Evolutionary conservation across 805 yeast species (phyloP), one percentile per base, ranked within the genome.

Genomic region (Metschnikowia picachoensis): DNA sequence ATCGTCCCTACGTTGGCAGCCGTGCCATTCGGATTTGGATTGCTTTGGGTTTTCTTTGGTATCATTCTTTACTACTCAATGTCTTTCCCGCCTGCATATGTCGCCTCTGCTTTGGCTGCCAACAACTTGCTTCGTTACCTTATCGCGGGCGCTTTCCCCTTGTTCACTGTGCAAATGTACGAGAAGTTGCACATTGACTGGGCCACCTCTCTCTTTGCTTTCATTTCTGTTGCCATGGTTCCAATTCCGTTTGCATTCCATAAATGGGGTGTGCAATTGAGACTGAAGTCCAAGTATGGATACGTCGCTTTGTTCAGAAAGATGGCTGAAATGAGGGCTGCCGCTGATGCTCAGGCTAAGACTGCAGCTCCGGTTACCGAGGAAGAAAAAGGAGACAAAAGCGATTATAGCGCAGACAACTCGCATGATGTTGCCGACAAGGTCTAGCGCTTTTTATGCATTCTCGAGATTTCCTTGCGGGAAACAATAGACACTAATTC

Each of bases 51-150:
- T 43, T 87, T 87, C 71, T 83, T 86, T 65, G 70, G 87, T 16
- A 78, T 81, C 39, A 72, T 86, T 59, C 76, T 80, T 39, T 87
- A 86, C 62, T 83, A 86, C 64, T 70, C 86, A 31, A 73, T 81
- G 74, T 64, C 85, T 4, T 87, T 81, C 63, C 92, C 94, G 27
- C 89, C 92, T 39, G 65, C 81, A 30, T 76, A 77, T 30, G 85
- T 88, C 17, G 96, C 96, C 0, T 83, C 92, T n/a, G 92, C 95
- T 3, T 65, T 88, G 50, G 96, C 96, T 31, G 96, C 96, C 12
- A 90, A 89, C 67, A 87, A 87, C 62, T 71, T 90, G 59, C 65
- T 83, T 47, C 78, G 97, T 67, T 88, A 87, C 60, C 55, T 83
- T 30, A 62, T 85, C 50, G 88, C 95, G 9, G 81, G 88, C 7